Percentiles rank a stretch among this genome's conserved stretches.
phyloP scores from a whole-genome alignment of 2,329 filamentous ascomycete genomes.

The Exophiala xenobiotica region DNA sequence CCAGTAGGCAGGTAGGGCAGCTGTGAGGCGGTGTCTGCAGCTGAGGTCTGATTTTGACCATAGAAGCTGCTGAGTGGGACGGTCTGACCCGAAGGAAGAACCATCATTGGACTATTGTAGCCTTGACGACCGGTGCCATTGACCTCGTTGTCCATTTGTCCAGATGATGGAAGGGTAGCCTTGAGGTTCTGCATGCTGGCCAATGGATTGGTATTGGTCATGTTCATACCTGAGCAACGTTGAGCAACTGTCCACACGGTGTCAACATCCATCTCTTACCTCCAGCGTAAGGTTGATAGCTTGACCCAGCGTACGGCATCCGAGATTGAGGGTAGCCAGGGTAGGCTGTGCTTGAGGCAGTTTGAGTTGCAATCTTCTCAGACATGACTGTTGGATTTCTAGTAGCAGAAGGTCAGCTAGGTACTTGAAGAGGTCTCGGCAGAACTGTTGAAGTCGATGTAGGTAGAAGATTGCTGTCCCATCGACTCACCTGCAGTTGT shows the following conservation, averaged over 20 bases:
- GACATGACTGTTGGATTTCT: conserved; percentile 17
- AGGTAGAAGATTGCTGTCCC: no score
- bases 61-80: conserved; percentile 29
- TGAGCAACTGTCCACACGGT: conserved; percentile 2
- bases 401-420: not conserved
- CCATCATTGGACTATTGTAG: conserved; percentile 30
- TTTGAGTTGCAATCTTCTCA: conserved; percentile 24
- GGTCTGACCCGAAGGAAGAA: conserved; percentile 31
- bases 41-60: conserved; percentile 20
- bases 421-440: not conserved
- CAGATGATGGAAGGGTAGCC: conserved; percentile 25
- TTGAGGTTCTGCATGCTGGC: conserved; percentile 31
- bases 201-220: conserved; percentile 22
- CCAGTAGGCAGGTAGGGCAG: conserved; percentile 38
- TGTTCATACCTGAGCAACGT: conserved; percentile 16
- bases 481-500: conserved; percentile 10
- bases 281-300: conserved; percentile 23
- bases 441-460: not conserved
- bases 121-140: conserved; percentile 21
- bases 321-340: conserved; percentile 23
- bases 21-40: conserved; percentile 20
- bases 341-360: conserved; percentile 18
- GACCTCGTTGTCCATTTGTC: conserved; percentile 16
- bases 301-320: conserved; percentile 19
- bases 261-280: conserved; percentile 18